Conservation (phyloP, 345 rosid genomes). For the Dovyalis caffra region DNA sequence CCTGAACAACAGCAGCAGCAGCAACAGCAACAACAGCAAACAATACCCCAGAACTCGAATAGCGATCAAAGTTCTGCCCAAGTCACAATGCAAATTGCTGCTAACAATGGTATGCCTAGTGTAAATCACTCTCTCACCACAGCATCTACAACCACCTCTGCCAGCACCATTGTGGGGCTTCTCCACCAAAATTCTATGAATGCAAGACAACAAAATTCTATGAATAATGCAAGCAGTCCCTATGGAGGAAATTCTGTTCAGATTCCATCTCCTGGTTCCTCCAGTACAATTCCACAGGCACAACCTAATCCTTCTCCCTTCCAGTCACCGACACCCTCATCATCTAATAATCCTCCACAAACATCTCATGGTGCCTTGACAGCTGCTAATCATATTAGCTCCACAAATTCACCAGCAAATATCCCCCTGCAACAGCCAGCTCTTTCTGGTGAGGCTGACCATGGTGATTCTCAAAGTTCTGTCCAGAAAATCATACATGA, state of each 20-base stretch:
- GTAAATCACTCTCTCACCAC: conserved; percentile 56
- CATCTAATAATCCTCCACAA: conserved; percentile 52
- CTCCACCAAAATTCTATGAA: conserved; percentile 92
- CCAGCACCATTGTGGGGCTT: conserved; percentile 78
- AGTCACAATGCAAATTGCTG: conserved; percentile 44
- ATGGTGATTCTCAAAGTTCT: conserved; percentile 65
- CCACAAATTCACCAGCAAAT: conserved; percentile 59
- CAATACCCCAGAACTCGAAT: conserved; percentile 45
- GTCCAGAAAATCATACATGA: conserved; percentile 87
- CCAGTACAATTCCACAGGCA: conserved; percentile 60
- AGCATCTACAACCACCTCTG: conserved; percentile 59
- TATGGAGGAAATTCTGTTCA: conserved; percentile 77
- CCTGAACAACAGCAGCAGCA: conserved; percentile 61
- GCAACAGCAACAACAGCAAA: conserved; percentile 47
- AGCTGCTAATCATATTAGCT: conserved; percentile 53
- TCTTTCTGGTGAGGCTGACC: conserved; percentile 56
- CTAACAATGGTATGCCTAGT: conserved; percentile 49
- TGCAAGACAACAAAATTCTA: conserved; percentile 68
- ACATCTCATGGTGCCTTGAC: conserved; percentile 51
- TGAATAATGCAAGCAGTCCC: conserved; percentile 69
- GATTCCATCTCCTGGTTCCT: conserved; percentile 77
- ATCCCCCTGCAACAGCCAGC: conserved; percentile 57
- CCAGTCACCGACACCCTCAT: conserved; percentile 70
- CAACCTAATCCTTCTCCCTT: conserved; percentile 65
- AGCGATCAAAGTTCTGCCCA: conserved; percentile 55